phyloP scores from a whole-genome alignment of 139 green algal species.

The Choricystis sp. region DNA sequence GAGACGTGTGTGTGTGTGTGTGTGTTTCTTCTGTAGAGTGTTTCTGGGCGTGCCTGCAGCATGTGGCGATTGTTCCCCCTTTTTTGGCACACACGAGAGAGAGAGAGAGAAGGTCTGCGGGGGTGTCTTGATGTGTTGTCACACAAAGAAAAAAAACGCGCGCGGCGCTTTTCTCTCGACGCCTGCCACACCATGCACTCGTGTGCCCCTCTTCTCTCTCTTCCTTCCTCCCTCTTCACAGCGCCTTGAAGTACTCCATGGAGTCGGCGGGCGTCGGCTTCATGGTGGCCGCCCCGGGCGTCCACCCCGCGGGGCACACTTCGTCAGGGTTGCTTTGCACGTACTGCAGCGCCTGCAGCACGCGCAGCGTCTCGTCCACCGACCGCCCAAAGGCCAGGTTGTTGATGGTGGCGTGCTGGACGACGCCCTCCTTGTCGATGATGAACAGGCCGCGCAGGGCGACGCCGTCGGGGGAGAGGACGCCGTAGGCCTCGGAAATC shows the following conservation, averaged over 20 bases:
- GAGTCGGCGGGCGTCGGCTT: conserved; percentile 47
- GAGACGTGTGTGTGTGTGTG: too few relatives aligned
- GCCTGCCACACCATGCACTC: background rate
- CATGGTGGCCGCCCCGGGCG: conserved; percentile 75
- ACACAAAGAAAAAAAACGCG: background rate
- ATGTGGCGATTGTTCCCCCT: background rate
- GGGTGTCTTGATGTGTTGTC: background rate
- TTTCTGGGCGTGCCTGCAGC: too few relatives aligned
- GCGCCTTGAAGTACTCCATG: conserved; percentile 76
- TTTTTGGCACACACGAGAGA: too few relatives aligned
- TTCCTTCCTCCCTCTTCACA: conserved; percentile 21
- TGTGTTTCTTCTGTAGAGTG: too few relatives aligned
- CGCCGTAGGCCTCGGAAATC: conserved; percentile 66
- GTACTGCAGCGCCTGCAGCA: conserved; percentile 92
- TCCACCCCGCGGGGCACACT: conserved; percentile 95
- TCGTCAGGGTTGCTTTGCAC: conserved; percentile 77
- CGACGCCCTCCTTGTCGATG: conserved; percentile 86
- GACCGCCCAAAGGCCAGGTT: conserved; percentile 92
- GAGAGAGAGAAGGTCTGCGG: too few relatives aligned
- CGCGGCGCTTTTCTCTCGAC: background rate
- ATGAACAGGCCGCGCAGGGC: conserved; percentile 88
- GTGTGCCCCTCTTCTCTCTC: too few relatives aligned
- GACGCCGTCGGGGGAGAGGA: conserved; percentile 74
- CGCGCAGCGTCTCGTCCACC: conserved; percentile 92
- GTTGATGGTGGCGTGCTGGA: conserved; percentile 98